A percentile compares a stretch with the other conserved stretches of the same genome.
Evolutionary conservation across 345 rosid species (phyloP).

Genomic region (Gossypium anomalum): DNA sequence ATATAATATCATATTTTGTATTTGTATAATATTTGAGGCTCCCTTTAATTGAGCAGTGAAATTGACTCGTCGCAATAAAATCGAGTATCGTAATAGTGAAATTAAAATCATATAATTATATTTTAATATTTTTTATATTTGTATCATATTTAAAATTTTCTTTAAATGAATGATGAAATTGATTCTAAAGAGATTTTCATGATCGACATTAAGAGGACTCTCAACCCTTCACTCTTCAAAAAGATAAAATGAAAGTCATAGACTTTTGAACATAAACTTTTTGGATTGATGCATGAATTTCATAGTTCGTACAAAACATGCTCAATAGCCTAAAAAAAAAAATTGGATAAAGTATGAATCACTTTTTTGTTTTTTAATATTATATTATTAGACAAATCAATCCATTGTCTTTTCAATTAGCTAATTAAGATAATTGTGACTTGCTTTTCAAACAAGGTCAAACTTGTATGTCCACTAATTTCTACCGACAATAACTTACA

Average conservation of each 20-base stretch:
- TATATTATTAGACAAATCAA: not conserved
- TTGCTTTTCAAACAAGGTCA: not conserved
- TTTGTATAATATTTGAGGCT: too few species aligned
- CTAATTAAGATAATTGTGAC: not conserved
- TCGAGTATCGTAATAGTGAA: too few species aligned
- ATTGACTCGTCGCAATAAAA: too few species aligned
- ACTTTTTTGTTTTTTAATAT: not conserved
- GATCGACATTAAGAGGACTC: too few species aligned
- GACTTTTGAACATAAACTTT: not conserved
- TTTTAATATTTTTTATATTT: too few species aligned
- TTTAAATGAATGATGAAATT: too few species aligned
- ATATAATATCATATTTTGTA: too few species aligned
- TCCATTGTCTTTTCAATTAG: not conserved
- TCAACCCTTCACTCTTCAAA: too few species aligned
- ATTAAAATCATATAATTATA: too few species aligned
- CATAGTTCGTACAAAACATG: not conserved
- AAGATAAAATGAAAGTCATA: not conserved
- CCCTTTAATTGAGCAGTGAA: too few species aligned
- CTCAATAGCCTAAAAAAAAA: not conserved
- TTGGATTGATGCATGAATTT: conserved; percentile 4
- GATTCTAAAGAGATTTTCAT: too few species aligned
- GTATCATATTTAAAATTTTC: too few species aligned
- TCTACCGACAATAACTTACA: not conserved
- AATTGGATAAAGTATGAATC: not conserved
- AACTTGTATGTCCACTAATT: not conserved